phyloP scores from a whole-genome alignment of 192 early-diverging fungal genomes.

The Dimargaris cristalligena region DNA sequence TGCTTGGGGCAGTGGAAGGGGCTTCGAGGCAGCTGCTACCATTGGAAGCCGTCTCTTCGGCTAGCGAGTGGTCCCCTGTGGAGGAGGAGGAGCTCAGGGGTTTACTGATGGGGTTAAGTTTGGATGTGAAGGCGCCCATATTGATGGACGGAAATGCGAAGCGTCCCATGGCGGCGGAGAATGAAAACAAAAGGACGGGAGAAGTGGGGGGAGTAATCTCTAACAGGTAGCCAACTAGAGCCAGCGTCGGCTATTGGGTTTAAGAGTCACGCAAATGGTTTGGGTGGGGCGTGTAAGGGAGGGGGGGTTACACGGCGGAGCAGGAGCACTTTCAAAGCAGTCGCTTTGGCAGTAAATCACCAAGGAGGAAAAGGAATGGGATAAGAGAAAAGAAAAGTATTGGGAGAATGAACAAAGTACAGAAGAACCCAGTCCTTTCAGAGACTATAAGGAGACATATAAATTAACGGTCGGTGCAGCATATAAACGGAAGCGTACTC shows the following conservation, averaged over 20 bases:
- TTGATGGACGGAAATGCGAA: not conserved
- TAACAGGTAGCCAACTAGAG: no score
- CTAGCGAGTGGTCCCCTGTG: not conserved
- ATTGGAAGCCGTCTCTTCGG: not conserved
- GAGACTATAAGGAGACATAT: no score
- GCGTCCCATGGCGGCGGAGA: not conserved
- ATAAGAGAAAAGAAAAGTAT: not conserved
- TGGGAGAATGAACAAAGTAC: not conserved
- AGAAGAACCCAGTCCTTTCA: conserved; percentile 7
- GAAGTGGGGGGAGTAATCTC: not conserved
- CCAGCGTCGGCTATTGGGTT: not conserved
- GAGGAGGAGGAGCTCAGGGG: not conserved
- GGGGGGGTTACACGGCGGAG: not conserved
- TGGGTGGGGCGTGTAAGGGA: not conserved
- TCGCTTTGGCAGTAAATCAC: not conserved
- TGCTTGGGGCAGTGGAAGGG: no score
- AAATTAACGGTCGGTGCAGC: no score
- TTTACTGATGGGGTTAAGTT: not conserved
- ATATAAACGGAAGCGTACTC: no score
- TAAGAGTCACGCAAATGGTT: not conserved
- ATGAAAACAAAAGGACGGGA: not conserved
- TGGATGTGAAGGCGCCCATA: not conserved
- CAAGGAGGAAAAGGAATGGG: not conserved
- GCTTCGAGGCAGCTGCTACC: no score
- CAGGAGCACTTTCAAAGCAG: not conserved